Conservation (phyloP, 2,329 filamentous ascomycete genomes). For the Hypoxylon rubiginosum region DNA sequence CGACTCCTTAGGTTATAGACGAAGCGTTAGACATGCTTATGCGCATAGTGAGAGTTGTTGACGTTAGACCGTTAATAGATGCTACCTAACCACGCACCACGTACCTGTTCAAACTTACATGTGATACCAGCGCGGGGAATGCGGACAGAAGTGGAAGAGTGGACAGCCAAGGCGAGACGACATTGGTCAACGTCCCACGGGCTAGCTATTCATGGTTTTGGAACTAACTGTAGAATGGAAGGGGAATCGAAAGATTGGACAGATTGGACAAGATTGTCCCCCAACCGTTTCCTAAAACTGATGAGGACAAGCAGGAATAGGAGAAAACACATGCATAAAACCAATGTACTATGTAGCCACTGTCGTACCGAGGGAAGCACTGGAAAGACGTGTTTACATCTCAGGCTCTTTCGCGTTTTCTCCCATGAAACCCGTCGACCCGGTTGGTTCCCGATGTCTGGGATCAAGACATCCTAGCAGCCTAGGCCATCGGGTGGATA, state of each 20-base stretch:
- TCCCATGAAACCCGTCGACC: slow-evolving; percentile 8
- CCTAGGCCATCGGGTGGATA: slow-evolving; percentile 1
- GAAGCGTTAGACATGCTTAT: slow-evolving; percentile 20
- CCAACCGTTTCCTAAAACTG: slow-evolving; percentile 21
- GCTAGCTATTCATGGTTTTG: slow-evolving; percentile 2
- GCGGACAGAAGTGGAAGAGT: neutral
- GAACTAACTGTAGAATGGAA: slow-evolving; percentile 5
- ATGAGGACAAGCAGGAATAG: slow-evolving; percentile 1
- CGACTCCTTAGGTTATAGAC: slow-evolving; percentile 4
- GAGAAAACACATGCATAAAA: slow-evolving; percentile 10
- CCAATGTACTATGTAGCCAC: no score
- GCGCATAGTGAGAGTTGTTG: slow-evolving; percentile 29
- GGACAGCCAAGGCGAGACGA: slow-evolving; percentile 2
- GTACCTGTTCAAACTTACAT: slow-evolving; percentile 38
- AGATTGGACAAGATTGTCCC: no score
- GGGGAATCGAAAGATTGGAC: no score
- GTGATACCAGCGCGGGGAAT: slow-evolving; percentile 38
- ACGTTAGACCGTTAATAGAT: slow-evolving; percentile 25
- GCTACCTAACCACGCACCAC: slow-evolving; percentile 3
- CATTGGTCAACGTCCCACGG: slow-evolving; percentile 21
- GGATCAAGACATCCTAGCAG: slow-evolving; percentile 12
- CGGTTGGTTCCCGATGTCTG: slow-evolving; percentile 26
- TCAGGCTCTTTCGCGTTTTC: slow-evolving; percentile 5
- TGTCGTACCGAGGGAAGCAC: neutral
- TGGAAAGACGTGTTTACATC: slow-evolving; percentile 32